phyloP scores from a whole-genome alignment of 148 eudicot species.

The Cornus controversa region DNA sequence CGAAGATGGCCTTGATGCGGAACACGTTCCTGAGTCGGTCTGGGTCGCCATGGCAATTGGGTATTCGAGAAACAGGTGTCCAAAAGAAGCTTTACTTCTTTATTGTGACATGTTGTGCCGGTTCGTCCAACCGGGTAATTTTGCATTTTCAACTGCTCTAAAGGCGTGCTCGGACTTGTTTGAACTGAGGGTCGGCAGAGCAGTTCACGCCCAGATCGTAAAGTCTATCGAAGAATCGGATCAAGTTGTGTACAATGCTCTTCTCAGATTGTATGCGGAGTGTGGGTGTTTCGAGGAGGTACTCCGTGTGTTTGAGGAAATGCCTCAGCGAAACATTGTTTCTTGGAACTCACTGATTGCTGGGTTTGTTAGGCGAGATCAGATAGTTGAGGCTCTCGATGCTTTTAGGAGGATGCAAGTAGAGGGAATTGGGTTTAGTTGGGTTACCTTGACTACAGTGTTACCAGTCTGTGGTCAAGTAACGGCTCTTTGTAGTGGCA shows the following conservation, averaged over 20 bases:
- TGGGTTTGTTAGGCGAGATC: constrained; percentile 25
- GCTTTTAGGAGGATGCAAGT: constrained; percentile 38
- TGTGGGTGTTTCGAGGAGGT: constrained; percentile 39
- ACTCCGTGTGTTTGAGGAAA: constrained; percentile 30
- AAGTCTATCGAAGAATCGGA: constrained; percentile 31
- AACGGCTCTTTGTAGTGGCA: constrained; percentile 29
- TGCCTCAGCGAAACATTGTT: constrained; percentile 39
- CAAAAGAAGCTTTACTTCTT: constrained; percentile 29
- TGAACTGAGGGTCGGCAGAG: constrained; percentile 28
- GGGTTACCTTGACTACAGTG: constrained; percentile 37
- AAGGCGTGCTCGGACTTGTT: constrained; percentile 27
- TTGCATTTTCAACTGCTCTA: constrained; percentile 32
- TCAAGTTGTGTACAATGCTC: constrained; percentile 39
- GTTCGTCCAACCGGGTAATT: constrained; percentile 27
- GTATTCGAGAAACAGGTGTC: constrained; percentile 33
- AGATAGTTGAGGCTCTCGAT: constrained; percentile 30
- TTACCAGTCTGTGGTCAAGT: constrained; percentile 30
- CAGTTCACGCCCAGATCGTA: constrained; percentile 38
- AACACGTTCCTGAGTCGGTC: constrained; percentile 18
- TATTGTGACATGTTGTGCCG: constrained; percentile 33
- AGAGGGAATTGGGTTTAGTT: constrained; percentile 32
- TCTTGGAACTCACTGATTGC: constrained; percentile 38
- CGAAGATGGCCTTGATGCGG: constrained; percentile 15
- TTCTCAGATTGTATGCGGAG: constrained; percentile 31
- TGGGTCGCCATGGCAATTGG: constrained; percentile 48